Conservation (phyloP, 257 asterid genomes). For the Nicotiana paniculata region DNA sequence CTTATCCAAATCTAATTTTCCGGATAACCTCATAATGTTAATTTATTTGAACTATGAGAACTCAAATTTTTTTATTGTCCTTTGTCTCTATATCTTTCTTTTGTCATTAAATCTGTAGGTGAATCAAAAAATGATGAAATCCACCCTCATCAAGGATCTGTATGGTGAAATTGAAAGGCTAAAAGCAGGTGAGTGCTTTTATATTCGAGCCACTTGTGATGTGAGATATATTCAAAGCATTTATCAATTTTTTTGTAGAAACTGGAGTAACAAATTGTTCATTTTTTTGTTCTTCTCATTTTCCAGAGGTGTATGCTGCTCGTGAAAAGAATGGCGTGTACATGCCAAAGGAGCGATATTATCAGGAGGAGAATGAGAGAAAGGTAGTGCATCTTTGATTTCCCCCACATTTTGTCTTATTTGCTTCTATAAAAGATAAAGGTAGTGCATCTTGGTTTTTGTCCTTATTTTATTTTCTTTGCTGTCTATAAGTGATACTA, state of each 20-base stretch:
- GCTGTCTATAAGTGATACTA: background rate
- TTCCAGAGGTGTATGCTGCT: constrained; percentile 71
- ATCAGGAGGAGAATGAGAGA: constrained; percentile 70
- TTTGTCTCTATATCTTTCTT: background rate
- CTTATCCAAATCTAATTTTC: background rate
- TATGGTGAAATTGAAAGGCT: constrained; percentile 4
- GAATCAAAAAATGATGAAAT: constrained; percentile 65
- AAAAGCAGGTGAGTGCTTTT: constrained; percentile 68
- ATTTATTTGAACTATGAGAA: background rate
- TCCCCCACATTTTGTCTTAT: background rate
- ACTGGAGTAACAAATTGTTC: background rate
- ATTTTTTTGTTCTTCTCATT: background rate
- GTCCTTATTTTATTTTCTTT: background rate
- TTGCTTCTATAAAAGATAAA: background rate
- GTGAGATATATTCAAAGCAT: background rate
- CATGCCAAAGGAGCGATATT: constrained; percentile 73
- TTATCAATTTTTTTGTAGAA: too few species aligned
- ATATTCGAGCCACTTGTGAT: constrained; percentile 49
- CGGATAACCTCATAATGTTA: background rate
- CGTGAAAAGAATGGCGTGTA: constrained; percentile 79
- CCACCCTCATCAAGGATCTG: background rate
- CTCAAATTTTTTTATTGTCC: background rate
- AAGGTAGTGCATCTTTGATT: constrained; percentile 4
- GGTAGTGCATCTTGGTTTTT: background rate
- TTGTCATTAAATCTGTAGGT: constrained; percentile 33